Conservation (phyloP, 2,329 filamentous ascomycete genomes). For the Diaporthe caulivora region DNA sequence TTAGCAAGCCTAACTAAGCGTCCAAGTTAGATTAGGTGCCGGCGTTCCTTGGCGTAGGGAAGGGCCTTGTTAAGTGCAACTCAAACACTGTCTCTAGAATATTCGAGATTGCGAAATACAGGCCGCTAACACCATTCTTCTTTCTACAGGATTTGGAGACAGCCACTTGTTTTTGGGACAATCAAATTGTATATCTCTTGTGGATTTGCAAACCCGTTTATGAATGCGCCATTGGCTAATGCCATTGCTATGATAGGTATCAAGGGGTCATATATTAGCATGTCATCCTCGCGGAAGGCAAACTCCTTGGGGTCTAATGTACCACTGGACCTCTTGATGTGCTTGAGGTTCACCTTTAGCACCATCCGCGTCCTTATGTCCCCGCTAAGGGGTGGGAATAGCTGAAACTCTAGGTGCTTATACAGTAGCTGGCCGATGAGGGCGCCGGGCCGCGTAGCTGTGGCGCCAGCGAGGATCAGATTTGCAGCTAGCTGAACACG, state of each 20-base stretch:
- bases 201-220: conserved; percentile 41
- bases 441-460: conserved; percentile 43
- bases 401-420: conserved; percentile 44
- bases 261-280: conserved; percentile 41
- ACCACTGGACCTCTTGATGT: conserved; percentile 44
- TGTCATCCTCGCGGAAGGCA: conserved; percentile 43
- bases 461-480: conserved; percentile 43
- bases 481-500: conserved; percentile 42
- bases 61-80: neutral
- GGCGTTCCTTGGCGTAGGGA: no score
- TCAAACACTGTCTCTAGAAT: conserved; percentile 7
- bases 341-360: conserved; percentile 43
- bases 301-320: conserved; percentile 45
- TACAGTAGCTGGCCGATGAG: conserved; percentile 45
- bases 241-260: conserved; percentile 44
- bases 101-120: conserved; percentile 44
- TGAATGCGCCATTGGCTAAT: conserved; percentile 43
- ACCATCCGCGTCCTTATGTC: conserved; percentile 34
- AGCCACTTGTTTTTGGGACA: conserved; percentile 37
- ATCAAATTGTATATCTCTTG: neutral
- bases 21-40: no score
- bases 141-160: conserved; percentile 43
- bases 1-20: no score
- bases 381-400: conserved; percentile 41
- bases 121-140: conserved; percentile 40